Conservation (phyloP, 345 rosid species). For the Boechera retrofracta region DNA sequence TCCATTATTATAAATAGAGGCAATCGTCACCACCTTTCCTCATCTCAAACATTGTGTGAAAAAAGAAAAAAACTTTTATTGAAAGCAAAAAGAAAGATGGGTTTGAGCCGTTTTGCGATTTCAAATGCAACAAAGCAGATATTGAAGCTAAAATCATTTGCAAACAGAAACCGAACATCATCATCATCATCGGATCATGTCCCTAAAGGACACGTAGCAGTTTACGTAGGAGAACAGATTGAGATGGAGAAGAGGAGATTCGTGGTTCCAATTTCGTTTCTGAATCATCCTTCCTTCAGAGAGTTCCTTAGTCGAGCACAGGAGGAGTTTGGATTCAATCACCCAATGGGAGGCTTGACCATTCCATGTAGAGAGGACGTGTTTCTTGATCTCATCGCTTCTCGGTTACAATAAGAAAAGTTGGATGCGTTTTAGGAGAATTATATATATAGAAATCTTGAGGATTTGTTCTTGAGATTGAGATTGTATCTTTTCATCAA, state of each 20-base stretch:
- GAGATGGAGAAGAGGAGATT: conserved; percentile 50
- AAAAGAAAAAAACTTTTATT: neutral
- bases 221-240: conserved; percentile 54
- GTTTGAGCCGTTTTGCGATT: conserved; percentile 40
- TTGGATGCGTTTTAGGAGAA: neutral
- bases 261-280: conserved; percentile 50
- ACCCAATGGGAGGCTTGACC: conserved; percentile 58
- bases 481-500: conserved; percentile 27
- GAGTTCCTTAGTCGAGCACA: conserved; percentile 53
- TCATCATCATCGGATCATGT: conserved; percentile 44
- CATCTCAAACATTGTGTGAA: conserved; percentile 35
- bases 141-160: conserved; percentile 40
- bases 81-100: conserved; percentile 36
- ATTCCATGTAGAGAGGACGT: conserved; percentile 54
- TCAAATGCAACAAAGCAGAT: conserved; percentile 44
- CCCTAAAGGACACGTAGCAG: conserved; percentile 56
- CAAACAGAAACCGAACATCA: conserved; percentile 38
- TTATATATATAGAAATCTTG: conserved; percentile 18
- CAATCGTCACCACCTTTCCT: conserved; percentile 20
- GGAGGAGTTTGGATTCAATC: conserved; percentile 60
- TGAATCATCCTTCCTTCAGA: conserved; percentile 55
- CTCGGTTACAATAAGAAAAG: conserved; percentile 28
- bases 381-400: conserved; percentile 46
- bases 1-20: conserved; percentile 35
- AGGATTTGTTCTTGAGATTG: conserved; percentile 17